Evolutionary conservation across 371 early-diverging fungal species (phyloP).

Genomic region (Mortierella sp.): DNA sequence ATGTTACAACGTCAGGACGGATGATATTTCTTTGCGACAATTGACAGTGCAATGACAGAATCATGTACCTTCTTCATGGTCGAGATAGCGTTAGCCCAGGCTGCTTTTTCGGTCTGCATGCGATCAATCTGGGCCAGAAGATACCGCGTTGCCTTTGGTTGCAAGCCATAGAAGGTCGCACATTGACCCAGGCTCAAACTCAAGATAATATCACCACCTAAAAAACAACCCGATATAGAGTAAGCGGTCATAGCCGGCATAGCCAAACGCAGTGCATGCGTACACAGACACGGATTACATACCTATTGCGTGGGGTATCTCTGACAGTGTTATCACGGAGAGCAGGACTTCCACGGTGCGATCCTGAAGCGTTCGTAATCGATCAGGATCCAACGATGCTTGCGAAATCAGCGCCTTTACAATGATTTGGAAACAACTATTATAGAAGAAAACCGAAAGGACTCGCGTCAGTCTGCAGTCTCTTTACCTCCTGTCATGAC

Average conservation of each 20-base stretch:
- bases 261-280: no score
- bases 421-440: slow-evolving; percentile 38
- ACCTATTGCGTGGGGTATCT: neutral
- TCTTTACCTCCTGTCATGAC: no score
- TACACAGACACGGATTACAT: neutral
- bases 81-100: slow-evolving; percentile 16
- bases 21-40: neutral
- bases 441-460: neutral
- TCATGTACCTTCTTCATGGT: slow-evolving; percentile 26
- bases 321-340: slow-evolving; percentile 3
- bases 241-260: no score
- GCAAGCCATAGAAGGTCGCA: slow-evolving; percentile 14
- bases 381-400: slow-evolving; percentile 6
- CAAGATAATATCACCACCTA: slow-evolving; percentile 34
- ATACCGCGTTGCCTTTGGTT: slow-evolving; percentile 22
- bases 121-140: slow-evolving; percentile 22
- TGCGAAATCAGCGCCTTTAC: slow-evolving; percentile 18
- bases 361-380: slow-evolving; percentile 15
- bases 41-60: no score
- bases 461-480: neutral
- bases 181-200: slow-evolving; percentile 25
- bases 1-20: neutral
- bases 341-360: slow-evolving; percentile 17
- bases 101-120: slow-evolving; percentile 1
- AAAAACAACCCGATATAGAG: neutral